phyloP scores from a whole-genome alignment of 2,329 filamentous ascomycete genomes.

The Sporothrix inflata region DNA sequence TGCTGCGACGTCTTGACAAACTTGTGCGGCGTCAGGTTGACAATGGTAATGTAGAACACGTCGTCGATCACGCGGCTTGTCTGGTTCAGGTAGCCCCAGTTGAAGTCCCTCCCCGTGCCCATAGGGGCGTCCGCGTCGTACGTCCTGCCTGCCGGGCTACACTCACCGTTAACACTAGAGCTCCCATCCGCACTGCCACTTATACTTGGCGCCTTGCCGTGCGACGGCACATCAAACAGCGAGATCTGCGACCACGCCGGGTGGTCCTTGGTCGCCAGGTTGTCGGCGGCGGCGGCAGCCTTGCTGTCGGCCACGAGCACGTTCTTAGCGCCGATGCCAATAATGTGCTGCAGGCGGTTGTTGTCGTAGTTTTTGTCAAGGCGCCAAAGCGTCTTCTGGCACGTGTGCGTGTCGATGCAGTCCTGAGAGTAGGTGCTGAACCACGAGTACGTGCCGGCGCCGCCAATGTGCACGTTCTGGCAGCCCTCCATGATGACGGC shows the following conservation, averaged over 20 bases:
- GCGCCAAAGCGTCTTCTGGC: constrained; percentile 37
- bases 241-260: no score
- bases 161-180: neutral
- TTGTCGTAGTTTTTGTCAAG: constrained; percentile 43
- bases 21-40: neutral
- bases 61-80: neutral
- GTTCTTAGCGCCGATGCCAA: no score
- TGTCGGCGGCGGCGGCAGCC: no score
- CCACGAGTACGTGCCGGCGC: constrained; percentile 38
- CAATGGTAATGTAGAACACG: constrained; percentile 7
- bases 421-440: constrained; percentile 24
- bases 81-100: neutral
- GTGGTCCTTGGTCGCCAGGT: no score
- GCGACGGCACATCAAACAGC: neutral
- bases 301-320: no score
- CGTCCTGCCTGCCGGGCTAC: neutral
- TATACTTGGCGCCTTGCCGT: neutral
- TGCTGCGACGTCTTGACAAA: constrained; percentile 9
- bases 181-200: no score
- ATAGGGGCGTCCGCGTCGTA: neutral
- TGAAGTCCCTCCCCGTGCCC: neutral
- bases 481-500: constrained; percentile 31
- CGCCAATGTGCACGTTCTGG: constrained; percentile 38
- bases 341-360: constrained; percentile 30
- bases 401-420: constrained; percentile 29